phyloP scores from a whole-genome alignment of 257 asterid species.

The Solanum pimpinellifolium region DNA sequence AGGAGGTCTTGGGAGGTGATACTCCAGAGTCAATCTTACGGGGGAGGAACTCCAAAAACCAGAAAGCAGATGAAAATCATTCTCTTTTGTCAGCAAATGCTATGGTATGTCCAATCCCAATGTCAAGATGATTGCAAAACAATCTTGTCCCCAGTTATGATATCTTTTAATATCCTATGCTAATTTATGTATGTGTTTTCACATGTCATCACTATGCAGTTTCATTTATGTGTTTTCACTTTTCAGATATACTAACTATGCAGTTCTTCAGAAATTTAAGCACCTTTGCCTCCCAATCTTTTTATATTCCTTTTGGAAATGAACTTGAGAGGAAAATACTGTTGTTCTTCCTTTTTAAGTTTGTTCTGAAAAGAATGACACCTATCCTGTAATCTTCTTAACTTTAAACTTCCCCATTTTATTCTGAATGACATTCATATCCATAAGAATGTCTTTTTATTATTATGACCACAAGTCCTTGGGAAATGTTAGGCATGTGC shows the following conservation, averaged over 20 bases:
- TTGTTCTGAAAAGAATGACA: not conserved
- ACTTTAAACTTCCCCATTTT: not conserved
- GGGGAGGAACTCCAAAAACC: constrained; percentile 27
- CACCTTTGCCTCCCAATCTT: not conserved
- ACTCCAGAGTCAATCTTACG: constrained; percentile 73
- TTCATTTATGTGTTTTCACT: not conserved
- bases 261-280: not conserved
- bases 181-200: not conserved
- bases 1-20: constrained; percentile 78
- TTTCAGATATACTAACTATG: not conserved
- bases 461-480: not conserved
- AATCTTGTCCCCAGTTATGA: not conserved
- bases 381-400: not conserved
- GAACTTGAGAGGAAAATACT: not conserved
- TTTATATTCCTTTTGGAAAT: not conserved
- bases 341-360: not conserved
- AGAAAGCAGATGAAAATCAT: constrained; percentile 23
- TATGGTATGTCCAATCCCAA: constrained; percentile 29
- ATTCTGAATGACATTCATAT: not conserved
- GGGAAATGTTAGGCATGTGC: not conserved
- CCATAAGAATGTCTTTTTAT: not conserved
- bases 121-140: not conserved
- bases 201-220: not conserved
- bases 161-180: not conserved
- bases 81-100: constrained; percentile 19